A percentile compares a stretch with the other conserved stretches of the same genome.
phyloP scores from a whole-genome alignment of 1,139 yeast species.

The Suhomyces maxii region DNA sequence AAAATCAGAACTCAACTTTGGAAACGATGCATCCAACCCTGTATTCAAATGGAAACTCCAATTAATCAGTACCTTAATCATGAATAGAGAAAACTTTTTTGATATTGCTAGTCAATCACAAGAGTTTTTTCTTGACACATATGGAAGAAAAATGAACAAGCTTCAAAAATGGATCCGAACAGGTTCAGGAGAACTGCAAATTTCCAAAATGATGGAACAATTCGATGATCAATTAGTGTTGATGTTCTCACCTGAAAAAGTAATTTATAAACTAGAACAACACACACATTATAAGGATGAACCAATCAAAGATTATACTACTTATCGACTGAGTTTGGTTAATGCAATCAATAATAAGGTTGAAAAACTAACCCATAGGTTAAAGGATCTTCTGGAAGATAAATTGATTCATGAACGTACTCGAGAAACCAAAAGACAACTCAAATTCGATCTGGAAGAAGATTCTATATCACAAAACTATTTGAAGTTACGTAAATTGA shows the following conservation, averaged over 20 bases:
- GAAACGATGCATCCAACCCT: constrained; percentile 21
- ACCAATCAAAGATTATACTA: constrained; percentile 1
- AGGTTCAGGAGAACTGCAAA: constrained; percentile 12
- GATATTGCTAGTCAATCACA: constrained; percentile 14
- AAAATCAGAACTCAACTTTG: constrained; percentile 17
- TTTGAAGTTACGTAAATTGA: constrained; percentile 45
- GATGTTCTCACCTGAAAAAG: constrained; percentile 26
- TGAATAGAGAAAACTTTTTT: constrained; percentile 29
- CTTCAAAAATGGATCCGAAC: constrained; percentile 29
- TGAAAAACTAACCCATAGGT: constrained; percentile 1
- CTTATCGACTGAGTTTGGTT: constrained; percentile 3
- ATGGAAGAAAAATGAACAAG: constrained; percentile 30
- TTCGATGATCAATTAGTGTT: constrained; percentile 24
- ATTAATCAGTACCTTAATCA: constrained; percentile 31
- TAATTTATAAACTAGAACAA: constrained; percentile 24
- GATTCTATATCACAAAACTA: constrained; percentile 49
- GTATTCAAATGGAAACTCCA: constrained; percentile 34
- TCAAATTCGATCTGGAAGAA: constrained; percentile 50
- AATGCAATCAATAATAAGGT: constrained; percentile 2
- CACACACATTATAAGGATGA: constrained; percentile 10
- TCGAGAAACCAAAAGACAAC: constrained; percentile 52
- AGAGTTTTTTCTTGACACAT: constrained; percentile 25
- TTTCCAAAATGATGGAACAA: constrained; percentile 14
- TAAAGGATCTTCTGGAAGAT: constrained; percentile 3
- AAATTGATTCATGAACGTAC: constrained; percentile 20